These are phyloP conservation scores for Tremella fuciformis DNA, from an alignment of 768 basidiomycete species.

Conservation along the genomic window DNA sequence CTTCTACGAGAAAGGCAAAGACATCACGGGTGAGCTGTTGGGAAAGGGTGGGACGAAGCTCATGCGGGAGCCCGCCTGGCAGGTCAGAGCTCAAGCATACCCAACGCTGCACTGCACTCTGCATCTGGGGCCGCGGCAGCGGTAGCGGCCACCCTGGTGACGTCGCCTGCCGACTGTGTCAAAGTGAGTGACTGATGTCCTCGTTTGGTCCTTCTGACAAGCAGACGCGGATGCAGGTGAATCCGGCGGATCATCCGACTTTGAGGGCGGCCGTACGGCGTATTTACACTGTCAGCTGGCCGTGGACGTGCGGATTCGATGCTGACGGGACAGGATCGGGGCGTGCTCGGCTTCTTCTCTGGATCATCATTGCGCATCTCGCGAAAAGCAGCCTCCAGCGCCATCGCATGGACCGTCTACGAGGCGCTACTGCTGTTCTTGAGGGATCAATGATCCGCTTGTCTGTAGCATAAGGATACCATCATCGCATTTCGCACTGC, in stretches of 20 bases:
- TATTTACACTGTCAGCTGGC: conserved; percentile 64
- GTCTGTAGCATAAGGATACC: too few relatives aligned
- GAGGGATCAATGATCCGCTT: conserved; percentile 25
- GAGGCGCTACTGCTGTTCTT: conserved; percentile 56
- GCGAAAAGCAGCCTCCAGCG: conserved; percentile 82
- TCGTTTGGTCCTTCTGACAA: conserved; percentile 38
- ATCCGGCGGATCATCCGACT: conserved; percentile 73
- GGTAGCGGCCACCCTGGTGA: conserved; percentile 74
- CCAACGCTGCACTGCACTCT: conserved; percentile 49
- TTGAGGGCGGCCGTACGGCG: conserved; percentile 64
- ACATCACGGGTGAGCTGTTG: conserved; percentile 60
- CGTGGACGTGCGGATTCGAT: background rate
- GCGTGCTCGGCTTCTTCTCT: conserved; percentile 76
- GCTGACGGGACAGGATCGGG: conserved; percentile 64
- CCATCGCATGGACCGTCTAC: conserved; percentile 87
- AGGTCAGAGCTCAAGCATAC: conserved; percentile 36
- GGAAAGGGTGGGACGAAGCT: background rate
- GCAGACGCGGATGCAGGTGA: conserved; percentile 87
- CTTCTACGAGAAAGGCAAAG: conserved; percentile 82
- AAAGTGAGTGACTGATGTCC: conserved; percentile 59
- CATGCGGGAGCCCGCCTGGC: conserved; percentile 9
- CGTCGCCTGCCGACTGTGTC: conserved; percentile 90
- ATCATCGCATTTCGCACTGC: too few relatives aligned
- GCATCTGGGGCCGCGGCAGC: conserved; percentile 67
- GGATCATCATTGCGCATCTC: conserved; percentile 77